phyloP scores from a whole-genome alignment of 139 green algal genomes.

The Chlorella sorokiniana region DNA sequence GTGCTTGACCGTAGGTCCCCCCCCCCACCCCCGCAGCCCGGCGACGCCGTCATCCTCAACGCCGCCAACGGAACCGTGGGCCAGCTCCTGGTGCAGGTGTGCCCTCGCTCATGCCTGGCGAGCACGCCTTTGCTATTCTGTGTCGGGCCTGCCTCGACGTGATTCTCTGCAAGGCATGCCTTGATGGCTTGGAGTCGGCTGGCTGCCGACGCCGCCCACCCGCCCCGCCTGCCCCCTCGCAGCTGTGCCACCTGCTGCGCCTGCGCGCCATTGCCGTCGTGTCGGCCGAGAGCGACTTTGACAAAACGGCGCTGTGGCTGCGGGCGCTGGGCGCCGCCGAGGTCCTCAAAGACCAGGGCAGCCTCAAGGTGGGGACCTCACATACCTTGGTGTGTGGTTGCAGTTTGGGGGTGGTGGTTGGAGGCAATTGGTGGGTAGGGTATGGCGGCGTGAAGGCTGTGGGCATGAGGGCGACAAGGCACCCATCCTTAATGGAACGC shows the following conservation, averaged over 20 bases:
- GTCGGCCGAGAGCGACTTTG: slow-evolving; percentile 27
- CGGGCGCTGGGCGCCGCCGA: slow-evolving; percentile 70
- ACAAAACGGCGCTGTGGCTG: slow-evolving; percentile 59
- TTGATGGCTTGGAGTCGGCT: no score
- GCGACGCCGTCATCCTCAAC: slow-evolving; percentile 90
- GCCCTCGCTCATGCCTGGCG: no score
- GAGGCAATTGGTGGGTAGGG: neutral
- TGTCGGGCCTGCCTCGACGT: no score
- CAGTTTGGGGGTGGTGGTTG: neutral
- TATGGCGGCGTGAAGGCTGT: neutral
- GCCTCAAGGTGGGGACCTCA: slow-evolving; percentile 50
- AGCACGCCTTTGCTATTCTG: no score
- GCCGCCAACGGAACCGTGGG: slow-evolving; percentile 82
- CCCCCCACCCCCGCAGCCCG: slow-evolving; percentile 58
- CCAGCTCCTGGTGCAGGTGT: slow-evolving; percentile 64
- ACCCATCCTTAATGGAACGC: no score
- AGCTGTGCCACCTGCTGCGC: slow-evolving; percentile 82
- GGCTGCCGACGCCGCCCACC: neutral
- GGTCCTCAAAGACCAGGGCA: slow-evolving; percentile 72
- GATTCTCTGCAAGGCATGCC: no score
- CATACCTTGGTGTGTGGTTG: neutral
- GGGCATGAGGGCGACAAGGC: no score
- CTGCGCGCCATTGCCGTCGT: slow-evolving; percentile 69
- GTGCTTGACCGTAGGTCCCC: neutral
- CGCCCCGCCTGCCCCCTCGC: slow-evolving; percentile 4